A percentile compares a stretch with the other conserved stretches of the same genome.
phyloP scores from a whole-genome alignment of 768 basidiomycete genomes.

The Holtermannia corniformis region DNA sequence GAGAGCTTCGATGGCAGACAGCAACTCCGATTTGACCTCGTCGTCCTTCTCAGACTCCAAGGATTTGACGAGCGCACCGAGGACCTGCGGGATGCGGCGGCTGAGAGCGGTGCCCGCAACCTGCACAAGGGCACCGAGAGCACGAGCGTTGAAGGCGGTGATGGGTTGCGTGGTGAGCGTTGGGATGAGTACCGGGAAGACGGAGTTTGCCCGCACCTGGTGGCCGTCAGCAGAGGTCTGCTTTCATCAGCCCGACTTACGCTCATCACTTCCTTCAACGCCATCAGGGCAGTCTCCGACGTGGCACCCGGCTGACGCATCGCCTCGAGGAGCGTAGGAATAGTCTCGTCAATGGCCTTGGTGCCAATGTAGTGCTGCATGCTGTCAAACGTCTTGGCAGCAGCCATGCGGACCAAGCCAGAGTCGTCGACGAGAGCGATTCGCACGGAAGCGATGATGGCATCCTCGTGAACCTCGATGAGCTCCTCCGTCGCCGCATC shows the following conservation, averaged over 20 bases:
- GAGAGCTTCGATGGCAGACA: conserved; percentile 64
- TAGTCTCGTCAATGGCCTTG: conserved; percentile 90
- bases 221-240: background rate
- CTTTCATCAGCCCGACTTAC: conserved; percentile 46
- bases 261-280: conserved; percentile 85
- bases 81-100: conserved; percentile 64
- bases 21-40: conserved; percentile 59
- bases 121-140: conserved; percentile 77
- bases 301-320: conserved; percentile 84
- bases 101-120: conserved; percentile 89
- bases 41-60: conserved; percentile 56
- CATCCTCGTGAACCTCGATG: conserved; percentile 76
- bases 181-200: conserved; percentile 95
- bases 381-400: conserved; percentile 78
- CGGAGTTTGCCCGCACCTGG: conserved; percentile 82
- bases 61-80: conserved; percentile 69
- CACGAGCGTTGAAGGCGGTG: conserved; percentile 88
- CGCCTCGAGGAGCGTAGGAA: conserved; percentile 86
- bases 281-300: conserved; percentile 91
- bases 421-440: conserved; percentile 80
- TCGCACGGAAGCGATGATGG: conserved; percentile 76
- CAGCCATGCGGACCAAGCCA: conserved; percentile 72
- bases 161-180: conserved; percentile 83
- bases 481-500: conserved; percentile 73
- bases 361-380: conserved; percentile 86